Base-by-base conservation (phyloP, 2,329 filamentous ascomycete genomes). In the Westerdykella sp. region DNA sequence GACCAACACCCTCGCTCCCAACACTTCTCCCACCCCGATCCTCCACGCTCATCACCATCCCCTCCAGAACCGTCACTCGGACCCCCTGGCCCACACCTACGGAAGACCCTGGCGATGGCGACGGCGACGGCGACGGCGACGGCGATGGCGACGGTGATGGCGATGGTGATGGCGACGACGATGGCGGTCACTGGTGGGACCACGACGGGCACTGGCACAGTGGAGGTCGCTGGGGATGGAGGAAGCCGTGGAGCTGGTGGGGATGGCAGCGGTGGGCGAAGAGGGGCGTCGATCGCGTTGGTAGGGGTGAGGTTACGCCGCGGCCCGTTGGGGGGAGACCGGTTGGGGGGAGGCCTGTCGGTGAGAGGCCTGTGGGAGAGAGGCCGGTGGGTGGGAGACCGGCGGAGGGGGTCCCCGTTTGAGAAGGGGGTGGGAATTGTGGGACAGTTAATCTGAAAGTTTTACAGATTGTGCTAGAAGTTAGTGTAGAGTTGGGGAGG, bases 301-400 rank as follows among this genome's bases (percentile, higher is more conserved):
- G 23, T 21, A 22, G 32, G 15, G 39, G 18, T 15, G 43, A 45
- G 16, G 43, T 45, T 22, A 42, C 34, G 4, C 34, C 6, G 18
- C 30, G 41, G 14, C 41, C 36, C 5, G 35, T 39, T 21, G 35
- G 14, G 5, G 41, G 37, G n/a, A 22, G 41, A 10, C 32, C 32
- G n/a, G 32, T 35, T 35, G 32, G 10, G 9, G 32, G 7, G n/a
- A 35, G 32, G 13, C 32, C 32, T 3, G 32, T 35, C 15, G 32
- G 32, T 5, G n/a, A 14, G n/a, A 41, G 39, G 32, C 39, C 43
- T 10, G 43, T 45, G n/a, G 34, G 21, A 3, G 43, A 39, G 23
- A 34, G 37, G 28, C 42, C 42, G 10, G 32, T 40, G 31, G 42
- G 30, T 4, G 42, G 31, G 34, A 25, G 37, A 6, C 18, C 18